phyloP scores from a whole-genome alignment of 805 yeast species.

The Peterozyma toletana region DNA sequence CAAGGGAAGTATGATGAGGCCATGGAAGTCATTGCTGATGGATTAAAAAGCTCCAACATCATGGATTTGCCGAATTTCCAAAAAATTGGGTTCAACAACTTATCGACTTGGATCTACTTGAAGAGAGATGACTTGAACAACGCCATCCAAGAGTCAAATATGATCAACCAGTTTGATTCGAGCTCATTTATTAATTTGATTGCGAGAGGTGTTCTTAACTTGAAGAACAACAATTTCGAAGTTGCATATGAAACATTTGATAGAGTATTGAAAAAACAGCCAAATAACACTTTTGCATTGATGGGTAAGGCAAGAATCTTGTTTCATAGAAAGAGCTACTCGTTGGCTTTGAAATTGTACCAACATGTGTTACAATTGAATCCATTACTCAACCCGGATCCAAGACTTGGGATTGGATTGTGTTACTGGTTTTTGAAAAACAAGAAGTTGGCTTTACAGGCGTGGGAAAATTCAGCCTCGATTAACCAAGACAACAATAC shows the following conservation, averaged over 20 bases:
- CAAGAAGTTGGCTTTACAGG: slow-evolving; percentile 61
- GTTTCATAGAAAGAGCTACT: slow-evolving; percentile 65
- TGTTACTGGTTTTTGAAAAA: slow-evolving; percentile 89
- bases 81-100: slow-evolving; percentile 47
- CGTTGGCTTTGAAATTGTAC: slow-evolving; percentile 69
- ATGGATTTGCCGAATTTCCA: slow-evolving; percentile 30
- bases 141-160: slow-evolving; percentile 19
- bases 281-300: slow-evolving; percentile 65
- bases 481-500: slow-evolving; percentile 48
- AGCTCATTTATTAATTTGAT: slow-evolving; percentile 54
- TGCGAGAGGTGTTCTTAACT: slow-evolving; percentile 58
- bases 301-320: slow-evolving; percentile 80
- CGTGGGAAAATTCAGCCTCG: slow-evolving; percentile 79
- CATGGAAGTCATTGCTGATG: slow-evolving; percentile 52
- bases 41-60: slow-evolving; percentile 33
- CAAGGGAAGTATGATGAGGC: slow-evolving; percentile 56
- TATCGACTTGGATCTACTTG: slow-evolving; percentile 68
- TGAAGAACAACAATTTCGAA: slow-evolving; percentile 56
- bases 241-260: slow-evolving; percentile 69
- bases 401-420: slow-evolving; percentile 89
- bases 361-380: slow-evolving; percentile 75
- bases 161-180: slow-evolving; percentile 36
- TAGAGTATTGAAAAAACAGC: slow-evolving; percentile 42
- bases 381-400: slow-evolving; percentile 81
- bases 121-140: slow-evolving; percentile 14